Percentiles rank a stretch among this genome's conserved stretches.
Evolutionary conservation across 1,284 basidiomycete genomes (phyloP).

Genomic region (Tilletia setariae): DNA sequence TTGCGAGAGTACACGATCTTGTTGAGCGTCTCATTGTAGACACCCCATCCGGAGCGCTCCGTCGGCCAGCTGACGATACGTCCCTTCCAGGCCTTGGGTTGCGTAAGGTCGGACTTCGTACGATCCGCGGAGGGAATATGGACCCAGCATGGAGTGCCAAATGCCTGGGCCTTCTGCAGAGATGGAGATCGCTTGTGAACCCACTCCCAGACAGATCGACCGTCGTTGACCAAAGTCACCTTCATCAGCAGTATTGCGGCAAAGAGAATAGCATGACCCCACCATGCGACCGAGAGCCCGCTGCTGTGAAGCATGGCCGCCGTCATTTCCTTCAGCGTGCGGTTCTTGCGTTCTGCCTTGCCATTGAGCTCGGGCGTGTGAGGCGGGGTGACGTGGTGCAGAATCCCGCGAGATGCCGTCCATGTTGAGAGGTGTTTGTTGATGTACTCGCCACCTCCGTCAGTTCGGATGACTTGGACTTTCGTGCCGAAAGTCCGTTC

Average conservation of each 20-base stretch:
- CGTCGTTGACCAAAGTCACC: not conserved
- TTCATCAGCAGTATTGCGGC: not conserved
- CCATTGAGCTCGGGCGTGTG: too few relatives aligned
- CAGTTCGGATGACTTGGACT: too few relatives aligned
- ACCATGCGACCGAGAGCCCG: not conserved
- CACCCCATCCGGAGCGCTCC: too few relatives aligned
- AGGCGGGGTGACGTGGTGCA: too few relatives aligned
- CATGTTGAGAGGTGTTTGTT: too few relatives aligned
- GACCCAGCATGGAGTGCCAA: not conserved
- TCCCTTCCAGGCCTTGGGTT: too few relatives aligned
- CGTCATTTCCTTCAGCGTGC: too few relatives aligned
- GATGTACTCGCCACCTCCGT: too few relatives aligned
- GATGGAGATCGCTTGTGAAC: not conserved
- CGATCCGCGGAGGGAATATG: not conserved
- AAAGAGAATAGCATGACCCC: slow-evolving; percentile 4
- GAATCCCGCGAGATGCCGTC: too few relatives aligned
- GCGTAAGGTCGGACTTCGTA: not conserved
- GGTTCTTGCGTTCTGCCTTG: too few relatives aligned
- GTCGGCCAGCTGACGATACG: too few relatives aligned
- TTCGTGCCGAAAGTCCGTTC: not conserved
- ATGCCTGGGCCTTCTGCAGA: not conserved
- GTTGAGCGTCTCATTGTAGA: slow-evolving; percentile 2
- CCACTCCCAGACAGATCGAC: not conserved
- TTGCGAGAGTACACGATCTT: not conserved
- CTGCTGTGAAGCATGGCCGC: too few relatives aligned